Percentiles rank a stretch among this genome's conserved stretches.
phyloP scores from a whole-genome alignment of 2,329 filamentous ascomycete species.

The Pseudocercospora eumusae region DNA sequence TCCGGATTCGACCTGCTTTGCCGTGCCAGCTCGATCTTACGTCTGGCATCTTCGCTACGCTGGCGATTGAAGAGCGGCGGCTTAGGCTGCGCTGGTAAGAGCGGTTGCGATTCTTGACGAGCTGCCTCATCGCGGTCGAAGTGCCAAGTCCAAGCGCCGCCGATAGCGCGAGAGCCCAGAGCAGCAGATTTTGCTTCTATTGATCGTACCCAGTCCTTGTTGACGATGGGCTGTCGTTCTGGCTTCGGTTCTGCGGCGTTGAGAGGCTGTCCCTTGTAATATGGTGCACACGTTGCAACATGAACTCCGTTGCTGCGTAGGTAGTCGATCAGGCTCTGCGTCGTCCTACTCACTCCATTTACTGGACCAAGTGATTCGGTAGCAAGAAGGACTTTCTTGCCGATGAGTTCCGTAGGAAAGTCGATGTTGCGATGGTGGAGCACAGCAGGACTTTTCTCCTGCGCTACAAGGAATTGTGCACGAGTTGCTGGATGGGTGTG shows the following conservation, averaged over 20 bases:
- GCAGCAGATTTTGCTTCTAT: slow-evolving; percentile 38
- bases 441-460: neutral
- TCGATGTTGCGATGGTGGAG: slow-evolving; percentile 16
- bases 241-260: slow-evolving; percentile 29
- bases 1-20: slow-evolving; percentile 49
- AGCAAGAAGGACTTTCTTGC: slow-evolving; percentile 65
- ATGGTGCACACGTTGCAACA: slow-evolving; percentile 67
- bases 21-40: slow-evolving; percentile 35
- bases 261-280: slow-evolving; percentile 57
- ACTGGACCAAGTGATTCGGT: slow-evolving; percentile 72
- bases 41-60: slow-evolving; percentile 31
- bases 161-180: slow-evolving; percentile 38
- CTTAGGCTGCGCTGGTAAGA: slow-evolving; percentile 23
- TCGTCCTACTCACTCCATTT: slow-evolving; percentile 72
- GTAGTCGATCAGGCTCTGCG: slow-evolving; percentile 68
- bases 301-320: slow-evolving; percentile 64
- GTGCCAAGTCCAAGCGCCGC: slow-evolving; percentile 40
- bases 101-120: slow-evolving; percentile 25
- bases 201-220: slow-evolving; percentile 39
- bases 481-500: neutral
- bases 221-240: slow-evolving; percentile 36
- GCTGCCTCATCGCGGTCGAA: slow-evolving; percentile 31
- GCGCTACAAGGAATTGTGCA: slow-evolving; percentile 2
- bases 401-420: slow-evolving; percentile 54
- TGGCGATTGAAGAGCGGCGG: slow-evolving; percentile 36